Base-by-base conservation (phyloP, 2,329 filamentous ascomycete species). In the Periconia sp. region DNA sequence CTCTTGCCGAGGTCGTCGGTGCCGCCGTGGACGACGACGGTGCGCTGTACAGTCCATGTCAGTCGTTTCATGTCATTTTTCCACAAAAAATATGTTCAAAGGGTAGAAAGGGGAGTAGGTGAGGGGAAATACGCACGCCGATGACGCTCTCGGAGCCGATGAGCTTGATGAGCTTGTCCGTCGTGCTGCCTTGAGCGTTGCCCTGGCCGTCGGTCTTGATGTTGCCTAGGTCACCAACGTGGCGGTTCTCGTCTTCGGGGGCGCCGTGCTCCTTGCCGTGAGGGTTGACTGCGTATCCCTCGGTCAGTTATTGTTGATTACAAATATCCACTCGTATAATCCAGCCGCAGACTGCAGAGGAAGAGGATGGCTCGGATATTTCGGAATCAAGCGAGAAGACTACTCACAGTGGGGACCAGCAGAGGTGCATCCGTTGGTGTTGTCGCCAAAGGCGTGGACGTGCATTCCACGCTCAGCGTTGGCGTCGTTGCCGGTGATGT, bases 381-480 rank as follows among this genome's bases (percentile, higher is more conserved):
- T 20, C 9, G 13, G 42, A 33, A 35, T 7, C 41, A 50, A 40
- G 15, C 14, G 43, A 3, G 17, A 17, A 2, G 10, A 15, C 30
- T 53, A 80, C 90, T 76, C 82, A 96, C 92, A 99, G 84, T 99
- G 94, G 79, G 94, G 93, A 50, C 94, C 94, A 65, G 94, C 94
- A 65, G 90, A 96, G 64, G 93, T 97, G 90, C 94, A 99, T 78
- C 94, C 94, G 81, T 99, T 99, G 84, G 94, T 97, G 86, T 97
- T 97, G 85, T 97, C 94, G 77, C 94, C 94, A 74, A 96, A 99
- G 78, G 94, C 91, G 84, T 99, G 94, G 74, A 99, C 88, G 85
- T 99, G 94, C 85, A 97, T 92, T 79, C 91, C 94, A 80, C 94
- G 93, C 87, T 96, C 86, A 74, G 94, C 92, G 77, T 96, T 96